Evolutionary conservation across 2,329 filamentous ascomycete genomes (phyloP).

Genomic region (Xylaria sp.): DNA sequence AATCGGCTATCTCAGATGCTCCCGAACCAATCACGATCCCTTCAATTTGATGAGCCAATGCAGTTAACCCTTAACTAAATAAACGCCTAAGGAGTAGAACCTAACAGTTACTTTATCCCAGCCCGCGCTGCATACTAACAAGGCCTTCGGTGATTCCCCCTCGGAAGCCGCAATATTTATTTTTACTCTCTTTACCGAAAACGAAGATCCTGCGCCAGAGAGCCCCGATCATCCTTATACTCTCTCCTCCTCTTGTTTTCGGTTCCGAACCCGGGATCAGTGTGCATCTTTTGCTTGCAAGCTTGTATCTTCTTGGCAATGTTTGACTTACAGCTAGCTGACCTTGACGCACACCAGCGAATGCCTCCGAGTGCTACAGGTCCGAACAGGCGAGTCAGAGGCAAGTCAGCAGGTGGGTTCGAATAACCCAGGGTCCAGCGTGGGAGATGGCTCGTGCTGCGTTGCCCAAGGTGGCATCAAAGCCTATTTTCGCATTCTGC

Average conservation of each 20-base stretch:
- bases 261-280: conserved; percentile 21
- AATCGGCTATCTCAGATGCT: conserved; percentile 36
- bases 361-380: conserved; percentile 16
- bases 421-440: conserved; percentile 13
- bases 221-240: background rate
- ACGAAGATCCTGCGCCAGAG: background rate
- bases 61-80: background rate
- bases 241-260: background rate
- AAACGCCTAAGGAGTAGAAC: conserved; percentile 7
- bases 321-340: conserved; percentile 19
- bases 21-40: conserved; percentile 32
- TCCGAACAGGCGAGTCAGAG: conserved; percentile 19
- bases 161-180: background rate
- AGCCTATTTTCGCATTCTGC: conserved; percentile 32
- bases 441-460: conserved; percentile 27
- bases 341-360: conserved; percentile 19
- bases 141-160: background rate
- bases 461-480: conserved; percentile 27
- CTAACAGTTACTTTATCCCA: background rate
- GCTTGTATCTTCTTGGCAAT: conserved; percentile 17
- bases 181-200: background rate
- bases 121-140: background rate
- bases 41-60: conserved; percentile 21
- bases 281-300: background rate
- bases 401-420: conserved; percentile 34